Base-by-base conservation (phyloP, 2,329 filamentous ascomycete species). In the Aspergillus ibericus region DNA sequence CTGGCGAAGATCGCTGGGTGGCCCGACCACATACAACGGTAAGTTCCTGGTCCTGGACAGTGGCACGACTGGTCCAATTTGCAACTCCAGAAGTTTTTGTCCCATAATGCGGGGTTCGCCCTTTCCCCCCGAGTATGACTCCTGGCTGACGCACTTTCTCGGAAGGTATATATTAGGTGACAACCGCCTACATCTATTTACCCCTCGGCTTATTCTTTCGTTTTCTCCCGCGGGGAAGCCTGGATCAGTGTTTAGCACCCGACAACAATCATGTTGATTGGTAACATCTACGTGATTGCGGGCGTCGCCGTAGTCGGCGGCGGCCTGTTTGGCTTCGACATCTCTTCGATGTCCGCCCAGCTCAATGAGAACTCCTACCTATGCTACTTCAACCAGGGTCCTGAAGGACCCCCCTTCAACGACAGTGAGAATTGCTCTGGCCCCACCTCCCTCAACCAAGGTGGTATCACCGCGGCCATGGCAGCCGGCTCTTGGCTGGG, bases 381-480 rank as follows among this genome's bases (percentile, higher is more conserved):
- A 66, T 84, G 83, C 67, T 91, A 89, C 74, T 91, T 90, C 74
- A 78, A 84, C 63, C 81, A 89, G 65, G 70, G 69, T 59, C 55
- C 50, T 78, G 89, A 50, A 83, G 67, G 62, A 2, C 91, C 40
- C 82, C 87, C 57, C 80, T 84, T 61, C 85, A 90, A 70, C 9
- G 64, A 72, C 34, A 56, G 65, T 18, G 64, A 66, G 1, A 29
- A 70, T 4, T 84, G 82, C 67, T 72, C 73, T 16, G 82, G 82
- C 47, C 80, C 81, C 2, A 70, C 57, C 4, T 67, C 78, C 2
- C 66, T 83, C 62, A 76, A 80, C 0, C 88, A 90, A 73, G 88
- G 87, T 36, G 87, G 82, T 32, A 90, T 91, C 67, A 89, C 87
- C 1, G 87, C 88, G 18, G 79, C 88, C 3, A 91, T 91, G 88